Evolutionary conservation across 164 flowering plant genomes (phyloP).

Genomic region (Sextonia rubra): DNA sequence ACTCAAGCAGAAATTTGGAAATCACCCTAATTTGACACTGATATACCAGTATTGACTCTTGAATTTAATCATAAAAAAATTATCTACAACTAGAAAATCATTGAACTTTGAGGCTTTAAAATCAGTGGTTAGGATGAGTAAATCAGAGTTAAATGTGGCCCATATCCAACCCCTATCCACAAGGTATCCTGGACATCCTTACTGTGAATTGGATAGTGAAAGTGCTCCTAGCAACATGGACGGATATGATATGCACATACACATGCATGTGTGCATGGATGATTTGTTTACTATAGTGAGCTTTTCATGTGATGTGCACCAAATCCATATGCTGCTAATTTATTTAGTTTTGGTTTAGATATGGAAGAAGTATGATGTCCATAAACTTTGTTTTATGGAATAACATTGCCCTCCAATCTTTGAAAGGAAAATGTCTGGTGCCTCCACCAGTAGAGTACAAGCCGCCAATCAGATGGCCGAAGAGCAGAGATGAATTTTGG

Average conservation of each 20-base stretch:
- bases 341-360: slow-evolving; percentile 34
- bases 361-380: slow-evolving; percentile 76
- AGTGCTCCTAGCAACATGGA: too few relatives aligned
- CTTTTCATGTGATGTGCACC: not conserved
- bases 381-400: slow-evolving; percentile 84
- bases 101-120: not conserved
- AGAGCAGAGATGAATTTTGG: slow-evolving; percentile 91
- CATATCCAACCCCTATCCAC: too few relatives aligned
- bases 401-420: slow-evolving; percentile 91
- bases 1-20: not conserved
- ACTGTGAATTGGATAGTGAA: too few relatives aligned
- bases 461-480: slow-evolving; percentile 89
- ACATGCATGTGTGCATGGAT: not conserved
- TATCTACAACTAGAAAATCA: not conserved
- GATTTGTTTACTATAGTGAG: not conserved
- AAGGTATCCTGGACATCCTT: too few relatives aligned
- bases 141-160: too few relatives aligned
- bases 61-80: not conserved
- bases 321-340: not conserved
- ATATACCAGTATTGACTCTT: not conserved
- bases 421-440: slow-evolving; percentile 86
- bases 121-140: too few relatives aligned
- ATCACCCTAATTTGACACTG: not conserved
- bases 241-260: not conserved
- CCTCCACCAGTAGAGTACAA: slow-evolving; percentile 96